Conservation (phyloP, 1,139 yeast species). For the Sugiyamaella pinicola region DNA sequence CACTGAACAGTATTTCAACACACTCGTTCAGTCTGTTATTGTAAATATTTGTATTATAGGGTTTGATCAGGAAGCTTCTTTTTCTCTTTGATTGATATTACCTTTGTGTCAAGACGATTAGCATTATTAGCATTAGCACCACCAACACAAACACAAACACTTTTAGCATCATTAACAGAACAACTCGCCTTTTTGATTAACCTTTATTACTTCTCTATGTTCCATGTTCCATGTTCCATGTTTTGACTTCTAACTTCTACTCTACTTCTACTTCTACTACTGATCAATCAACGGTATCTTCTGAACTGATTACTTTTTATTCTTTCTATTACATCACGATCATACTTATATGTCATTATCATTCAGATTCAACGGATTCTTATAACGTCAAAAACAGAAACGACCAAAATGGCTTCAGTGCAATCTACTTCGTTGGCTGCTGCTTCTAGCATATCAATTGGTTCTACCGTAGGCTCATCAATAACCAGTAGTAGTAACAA, state of each 20-base stretch:
- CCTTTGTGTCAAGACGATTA: neutral
- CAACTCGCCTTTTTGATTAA: neutral
- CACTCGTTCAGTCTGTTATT: neutral
- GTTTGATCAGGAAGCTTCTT: neutral
- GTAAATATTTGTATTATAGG: neutral
- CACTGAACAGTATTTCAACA: neutral
- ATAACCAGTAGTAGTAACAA: neutral
- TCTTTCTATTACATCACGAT: neutral
- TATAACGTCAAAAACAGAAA: neutral
- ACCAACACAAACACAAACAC: neutral
- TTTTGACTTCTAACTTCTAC: neutral
- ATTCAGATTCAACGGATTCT: neutral
- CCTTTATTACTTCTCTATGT: too few relatives aligned
- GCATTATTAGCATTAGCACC: neutral
- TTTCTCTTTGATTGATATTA: neutral
- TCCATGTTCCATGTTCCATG: too few relatives aligned
- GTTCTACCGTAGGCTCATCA: neutral
- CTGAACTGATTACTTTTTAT: too few relatives aligned
- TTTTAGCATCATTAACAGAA: neutral
- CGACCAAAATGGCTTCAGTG: slow-evolving; percentile 9
- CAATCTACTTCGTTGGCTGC: slow-evolving; percentile 6
- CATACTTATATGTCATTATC: neutral
- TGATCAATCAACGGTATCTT: neutral
- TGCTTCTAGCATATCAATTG: neutral
- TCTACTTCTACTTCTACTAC: neutral